Evolutionary conservation across 2,329 filamentous ascomycete genomes (phyloP), one percentile per base, ranked within the genome.

Genomic region (Bipolaris bicolor): DNA sequence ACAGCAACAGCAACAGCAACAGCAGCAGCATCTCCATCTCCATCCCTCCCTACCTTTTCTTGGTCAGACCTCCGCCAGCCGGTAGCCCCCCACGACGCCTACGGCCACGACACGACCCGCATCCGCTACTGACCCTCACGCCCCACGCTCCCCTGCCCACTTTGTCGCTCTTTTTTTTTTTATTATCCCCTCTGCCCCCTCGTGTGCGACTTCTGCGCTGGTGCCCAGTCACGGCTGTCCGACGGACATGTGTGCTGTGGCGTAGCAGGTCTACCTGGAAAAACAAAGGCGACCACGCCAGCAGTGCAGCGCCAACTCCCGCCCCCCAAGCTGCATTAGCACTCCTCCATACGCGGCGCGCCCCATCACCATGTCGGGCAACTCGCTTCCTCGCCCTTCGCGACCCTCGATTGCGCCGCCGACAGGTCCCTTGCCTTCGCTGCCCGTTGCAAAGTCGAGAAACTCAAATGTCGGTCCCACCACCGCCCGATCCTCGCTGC

Each of bases 361-460:
- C n/a, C 33, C 61, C 43, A 33, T 44, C 62, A 65, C 24, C 58
- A 76, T 75, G 73, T 69, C 67, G 47, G 87, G 87, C 55, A 87
- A 88, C 52, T 81, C 88, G 41, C 81, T 91, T 49, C 89, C 90
- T 52, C 84, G 87, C 74, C 84, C 87, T 24, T 87, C 88, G 63
- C 84, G 80, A 65, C 79, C 83, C 49, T 75, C 80, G 24, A 76
- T 88, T 67, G 89, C 87, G 57, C 89, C 91, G 47, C 90, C 91
- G 15, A 87, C 86, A 29, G 84, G 87, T 61, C 86, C 89, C 26
- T 80, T 95, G 22, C 91, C 92, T 41, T 88, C 90, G 41, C 80
- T 96, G 46, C 91, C 92, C 26, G 81, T 90, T 16, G 77, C 82
- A 44, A 95, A 92, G 77, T 87, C 88, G 37, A 85, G 90, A 61